Evolutionary conservation across 2,329 filamentous ascomycete genomes (phyloP).

Genomic region (Phyllosticta citribraziliensis): DNA sequence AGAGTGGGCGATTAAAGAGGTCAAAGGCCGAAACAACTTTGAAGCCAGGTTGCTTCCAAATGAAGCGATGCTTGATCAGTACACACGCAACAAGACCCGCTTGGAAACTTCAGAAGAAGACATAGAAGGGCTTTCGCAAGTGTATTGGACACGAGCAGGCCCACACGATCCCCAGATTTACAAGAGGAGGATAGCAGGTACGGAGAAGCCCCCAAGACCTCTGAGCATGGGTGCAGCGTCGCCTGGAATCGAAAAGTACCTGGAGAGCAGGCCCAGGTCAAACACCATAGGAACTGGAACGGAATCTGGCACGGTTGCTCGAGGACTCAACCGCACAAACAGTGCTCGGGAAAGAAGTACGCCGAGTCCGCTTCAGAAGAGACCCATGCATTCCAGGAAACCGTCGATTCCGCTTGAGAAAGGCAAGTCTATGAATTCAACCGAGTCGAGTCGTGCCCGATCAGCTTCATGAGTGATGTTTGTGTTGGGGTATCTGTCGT

Average conservation of each 20-base stretch:
- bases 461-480: not conserved
- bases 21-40: slow-evolving; percentile 2
- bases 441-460: not conserved
- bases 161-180: not conserved
- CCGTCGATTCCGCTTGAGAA: not conserved
- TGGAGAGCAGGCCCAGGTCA: not conserved
- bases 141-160: not conserved
- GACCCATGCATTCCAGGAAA: not conserved
- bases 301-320: not conserved
- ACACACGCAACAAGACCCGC: not conserved
- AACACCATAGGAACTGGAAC: not conserved
- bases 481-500: not conserved
- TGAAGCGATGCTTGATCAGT: not conserved
- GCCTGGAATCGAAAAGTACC: not conserved
- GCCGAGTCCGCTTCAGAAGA: not conserved
- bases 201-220: not conserved
- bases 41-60: not conserved
- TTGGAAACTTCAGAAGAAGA: not conserved
- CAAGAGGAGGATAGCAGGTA: not conserved
- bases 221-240: not conserved
- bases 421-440: not conserved
- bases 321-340: not conserved
- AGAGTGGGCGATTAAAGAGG: slow-evolving; percentile 6
- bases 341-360: not conserved
- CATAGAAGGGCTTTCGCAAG: not conserved